Evolutionary conservation across 148 eudicot genomes (phyloP).

Genomic region (Arctostaphylos glauca): DNA sequence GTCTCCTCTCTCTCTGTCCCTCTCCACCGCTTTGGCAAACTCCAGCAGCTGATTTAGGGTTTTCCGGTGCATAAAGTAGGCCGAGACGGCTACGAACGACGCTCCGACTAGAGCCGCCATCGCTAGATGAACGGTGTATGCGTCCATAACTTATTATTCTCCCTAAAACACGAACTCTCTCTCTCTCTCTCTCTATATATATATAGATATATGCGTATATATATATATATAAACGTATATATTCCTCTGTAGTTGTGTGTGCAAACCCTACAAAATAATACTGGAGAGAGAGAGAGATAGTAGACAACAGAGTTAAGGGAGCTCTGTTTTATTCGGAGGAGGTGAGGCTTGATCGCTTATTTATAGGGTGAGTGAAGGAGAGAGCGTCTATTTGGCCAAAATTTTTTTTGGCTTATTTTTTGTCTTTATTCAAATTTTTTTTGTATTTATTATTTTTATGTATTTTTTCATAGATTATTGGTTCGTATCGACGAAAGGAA

Average conservation of each 20-base stretch:
- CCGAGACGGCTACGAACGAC: constrained; percentile 91
- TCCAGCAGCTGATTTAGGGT: constrained; percentile 84
- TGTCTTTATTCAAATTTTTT: too few relatives aligned
- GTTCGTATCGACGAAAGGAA: too few relatives aligned
- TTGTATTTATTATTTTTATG: too few relatives aligned
- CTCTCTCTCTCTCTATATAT: background rate
- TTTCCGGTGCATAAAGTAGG: constrained; percentile 92
- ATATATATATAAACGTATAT: background rate
- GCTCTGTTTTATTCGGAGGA: constrained; percentile 16
- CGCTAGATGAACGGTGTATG: constrained; percentile 72
- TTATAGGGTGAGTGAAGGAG: constrained; percentile 10
- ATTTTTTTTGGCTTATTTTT: too few relatives aligned
- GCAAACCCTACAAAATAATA: constrained; percentile 7
- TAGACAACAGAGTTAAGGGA: too few relatives aligned
- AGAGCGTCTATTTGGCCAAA: too few relatives aligned
- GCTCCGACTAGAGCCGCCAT: constrained; percentile 98
- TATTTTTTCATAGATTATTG: too few relatives aligned
- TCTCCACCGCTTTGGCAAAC: constrained; percentile 75
- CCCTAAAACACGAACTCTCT: background rate
- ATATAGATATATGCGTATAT: background rate
- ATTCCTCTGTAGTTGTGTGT: background rate
- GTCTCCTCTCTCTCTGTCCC: constrained; percentile 38
- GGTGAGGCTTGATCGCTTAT: background rate
- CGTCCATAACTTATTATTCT: constrained; percentile 44
- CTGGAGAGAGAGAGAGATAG: background rate